A percentile compares a stretch with the other conserved stretches of the same genome.
These are phyloP conservation scores for Alternaria metachromatica DNA, from an alignment of 2,329 filamentous ascomycete genomes.

Conservation along the genomic window DNA sequence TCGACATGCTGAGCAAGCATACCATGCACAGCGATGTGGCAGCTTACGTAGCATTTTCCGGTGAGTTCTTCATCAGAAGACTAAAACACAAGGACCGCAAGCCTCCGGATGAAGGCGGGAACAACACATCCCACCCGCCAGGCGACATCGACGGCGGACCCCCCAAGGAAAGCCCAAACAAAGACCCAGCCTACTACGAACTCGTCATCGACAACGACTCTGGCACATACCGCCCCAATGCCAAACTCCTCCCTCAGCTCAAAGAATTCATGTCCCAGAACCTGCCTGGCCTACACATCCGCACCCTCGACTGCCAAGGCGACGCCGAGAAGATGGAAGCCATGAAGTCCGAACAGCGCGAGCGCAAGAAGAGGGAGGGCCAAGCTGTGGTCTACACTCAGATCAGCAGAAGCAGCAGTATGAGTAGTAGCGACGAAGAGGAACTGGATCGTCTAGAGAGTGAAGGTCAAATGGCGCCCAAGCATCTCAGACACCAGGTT, in stretches of 20 bases:
- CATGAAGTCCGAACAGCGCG: slow-evolving; percentile 78
- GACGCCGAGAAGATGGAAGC: slow-evolving; percentile 75
- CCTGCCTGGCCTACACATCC: slow-evolving; percentile 77
- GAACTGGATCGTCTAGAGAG: slow-evolving; percentile 56
- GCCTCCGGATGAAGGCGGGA: slow-evolving; percentile 41
- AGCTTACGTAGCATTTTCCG: slow-evolving; percentile 88
- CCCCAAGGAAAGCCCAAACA: slow-evolving; percentile 47
- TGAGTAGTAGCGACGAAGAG: slow-evolving; percentile 65
- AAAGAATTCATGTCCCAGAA: slow-evolving; percentile 73
- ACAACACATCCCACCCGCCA: slow-evolving; percentile 58
- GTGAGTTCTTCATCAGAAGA: slow-evolving; percentile 88
- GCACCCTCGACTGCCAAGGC: slow-evolving; percentile 73
- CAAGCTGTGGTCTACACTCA: slow-evolving; percentile 62
- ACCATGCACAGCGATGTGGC: slow-evolving; percentile 96
- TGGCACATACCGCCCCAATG: slow-evolving; percentile 90
- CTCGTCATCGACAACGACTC: slow-evolving; percentile 94
- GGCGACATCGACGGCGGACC: slow-evolving; percentile 57
- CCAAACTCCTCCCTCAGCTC: slow-evolving; percentile 73
- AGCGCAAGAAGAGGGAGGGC: slow-evolving; percentile 71
- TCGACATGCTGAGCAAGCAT: slow-evolving; percentile 92
- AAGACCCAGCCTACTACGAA: slow-evolving; percentile 72
- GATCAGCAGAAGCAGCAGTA: slow-evolving; percentile 52
- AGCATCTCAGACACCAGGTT: slow-evolving; percentile 39
- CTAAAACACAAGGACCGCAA: slow-evolving; percentile 59
- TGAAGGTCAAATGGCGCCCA: slow-evolving; percentile 26